Evolutionary conservation across 2,329 filamentous ascomycete genomes (phyloP).

Genomic region (Cylindrodendrum hubeiense): DNA sequence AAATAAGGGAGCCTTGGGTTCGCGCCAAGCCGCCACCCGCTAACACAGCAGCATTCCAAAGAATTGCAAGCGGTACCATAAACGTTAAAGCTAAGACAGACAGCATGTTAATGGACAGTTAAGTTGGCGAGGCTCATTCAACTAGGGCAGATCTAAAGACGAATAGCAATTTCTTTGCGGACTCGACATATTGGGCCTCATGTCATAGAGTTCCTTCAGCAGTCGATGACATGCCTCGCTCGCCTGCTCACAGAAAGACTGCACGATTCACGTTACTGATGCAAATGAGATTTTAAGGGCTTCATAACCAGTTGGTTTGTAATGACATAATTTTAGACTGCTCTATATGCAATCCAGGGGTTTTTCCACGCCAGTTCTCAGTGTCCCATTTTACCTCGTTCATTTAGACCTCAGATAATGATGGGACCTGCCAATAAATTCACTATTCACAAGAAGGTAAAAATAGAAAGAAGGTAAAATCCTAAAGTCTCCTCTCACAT

Average conservation of each 20-base stretch:
- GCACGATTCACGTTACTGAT: background rate
- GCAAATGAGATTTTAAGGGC: background rate
- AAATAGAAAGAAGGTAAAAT: slow-evolving; percentile 14
- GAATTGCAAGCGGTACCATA: too few relatives aligned
- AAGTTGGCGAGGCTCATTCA: background rate
- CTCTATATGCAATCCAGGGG: background rate
- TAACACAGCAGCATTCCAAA: background rate
- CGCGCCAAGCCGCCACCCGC: background rate
- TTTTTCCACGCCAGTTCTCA: slow-evolving; percentile 11
- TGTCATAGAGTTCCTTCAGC: too few relatives aligned
- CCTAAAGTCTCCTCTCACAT: slow-evolving; percentile 4
- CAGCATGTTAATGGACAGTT: too few relatives aligned
- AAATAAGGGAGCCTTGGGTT: background rate
- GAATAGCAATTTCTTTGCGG: background rate
- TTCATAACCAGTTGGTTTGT: background rate
- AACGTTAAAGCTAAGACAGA: too few relatives aligned
- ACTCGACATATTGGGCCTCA: background rate
- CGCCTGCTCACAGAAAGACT: too few relatives aligned
- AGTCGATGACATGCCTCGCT: too few relatives aligned
- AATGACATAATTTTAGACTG: background rate
- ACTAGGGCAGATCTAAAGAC: background rate
- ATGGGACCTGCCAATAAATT: slow-evolving; percentile 25
- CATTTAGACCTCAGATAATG: slow-evolving; percentile 13
- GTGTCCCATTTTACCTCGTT: slow-evolving; percentile 16
- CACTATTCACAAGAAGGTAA: slow-evolving; percentile 26